Percentiles rank a stretch among this genome's conserved stretches.
These are phyloP conservation scores for Geranium brycei DNA, from an alignment of 345 rosid genomes.

Conservation along the genomic window DNA sequence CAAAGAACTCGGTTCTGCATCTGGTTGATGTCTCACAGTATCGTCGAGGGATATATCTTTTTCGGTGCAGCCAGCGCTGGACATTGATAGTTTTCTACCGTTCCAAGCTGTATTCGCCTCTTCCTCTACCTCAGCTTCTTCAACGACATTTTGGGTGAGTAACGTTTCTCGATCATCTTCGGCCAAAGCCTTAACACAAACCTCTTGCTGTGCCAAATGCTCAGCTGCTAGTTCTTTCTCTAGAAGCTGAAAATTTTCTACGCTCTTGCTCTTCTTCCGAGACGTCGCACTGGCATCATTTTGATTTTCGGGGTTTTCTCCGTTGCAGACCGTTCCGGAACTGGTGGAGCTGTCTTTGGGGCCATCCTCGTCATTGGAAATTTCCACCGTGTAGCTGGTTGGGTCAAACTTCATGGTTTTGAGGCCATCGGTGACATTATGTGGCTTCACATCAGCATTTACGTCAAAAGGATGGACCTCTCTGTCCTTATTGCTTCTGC, in stretches of 20 bases:
- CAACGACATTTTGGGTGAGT: constrained; percentile 12
- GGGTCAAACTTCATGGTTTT: constrained; percentile 66
- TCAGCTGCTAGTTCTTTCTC: constrained; percentile 16
- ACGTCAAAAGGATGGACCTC: constrained; percentile 16
- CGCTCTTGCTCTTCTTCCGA: constrained; percentile 18
- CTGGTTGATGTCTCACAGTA: constrained; percentile 13
- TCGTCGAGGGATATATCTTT: constrained; percentile 12
- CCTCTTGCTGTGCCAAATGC: constrained; percentile 19
- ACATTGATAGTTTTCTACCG: constrained; percentile 8
- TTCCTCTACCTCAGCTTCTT: constrained; percentile 24
- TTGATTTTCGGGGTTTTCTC: constrained; percentile 9
- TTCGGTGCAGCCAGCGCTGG: constrained; percentile 7
- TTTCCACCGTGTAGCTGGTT: constrained; percentile 30
- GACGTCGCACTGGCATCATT: constrained; percentile 1
- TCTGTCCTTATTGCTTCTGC: constrained; percentile 27
- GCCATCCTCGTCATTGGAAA: constrained; percentile 29
- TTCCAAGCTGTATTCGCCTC: constrained; percentile 14
- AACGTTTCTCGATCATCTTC: constrained; percentile 14
- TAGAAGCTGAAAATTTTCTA: constrained; percentile 14
- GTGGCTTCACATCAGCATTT: constrained; percentile 21
- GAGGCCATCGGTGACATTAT: constrained; percentile 35
- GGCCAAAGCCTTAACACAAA: constrained; percentile 19
- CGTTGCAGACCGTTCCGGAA: constrained; percentile 34
- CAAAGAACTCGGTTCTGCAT: constrained; percentile 14
- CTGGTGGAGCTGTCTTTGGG: constrained; percentile 41